These are phyloP conservation scores for Malus orientalis DNA, from an alignment of 306 rosid species.

Conservation along the genomic window DNA sequence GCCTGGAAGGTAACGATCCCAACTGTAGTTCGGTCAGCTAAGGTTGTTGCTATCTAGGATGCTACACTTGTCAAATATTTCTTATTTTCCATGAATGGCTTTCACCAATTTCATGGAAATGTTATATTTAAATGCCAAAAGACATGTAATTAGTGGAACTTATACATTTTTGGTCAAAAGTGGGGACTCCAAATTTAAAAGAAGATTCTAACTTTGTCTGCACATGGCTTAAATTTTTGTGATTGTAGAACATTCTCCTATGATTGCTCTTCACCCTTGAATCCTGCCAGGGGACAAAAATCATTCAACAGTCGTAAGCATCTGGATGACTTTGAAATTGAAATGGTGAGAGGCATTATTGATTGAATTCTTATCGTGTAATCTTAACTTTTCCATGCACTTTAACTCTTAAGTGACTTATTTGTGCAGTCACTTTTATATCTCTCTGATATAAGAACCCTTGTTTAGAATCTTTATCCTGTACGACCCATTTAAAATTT, in stretches of 20 bases:
- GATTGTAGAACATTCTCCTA: constrained; percentile 25
- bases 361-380: background rate
- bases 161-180: background rate
- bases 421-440: background rate
- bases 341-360: constrained; percentile 40
- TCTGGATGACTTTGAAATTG: constrained; percentile 55
- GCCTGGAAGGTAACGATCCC: constrained; percentile 37
- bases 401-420: constrained; percentile 3
- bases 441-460: background rate
- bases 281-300: constrained; percentile 31
- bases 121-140: background rate
- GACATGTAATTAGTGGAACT: background rate
- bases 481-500: background rate
- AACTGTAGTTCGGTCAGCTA: background rate
- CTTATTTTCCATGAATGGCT: background rate
- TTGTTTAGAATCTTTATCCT: background rate
- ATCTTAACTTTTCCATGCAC: constrained; percentile 2
- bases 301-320: constrained; percentile 28
- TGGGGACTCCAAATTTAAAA: background rate
- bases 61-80: background rate
- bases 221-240: background rate
- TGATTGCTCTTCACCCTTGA: constrained; percentile 35
- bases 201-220: background rate
- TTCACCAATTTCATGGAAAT: background rate
- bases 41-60: background rate